Conservation (phyloP, 2,329 filamentous ascomycete species). For the Sphaerulina vaccinii region DNA sequence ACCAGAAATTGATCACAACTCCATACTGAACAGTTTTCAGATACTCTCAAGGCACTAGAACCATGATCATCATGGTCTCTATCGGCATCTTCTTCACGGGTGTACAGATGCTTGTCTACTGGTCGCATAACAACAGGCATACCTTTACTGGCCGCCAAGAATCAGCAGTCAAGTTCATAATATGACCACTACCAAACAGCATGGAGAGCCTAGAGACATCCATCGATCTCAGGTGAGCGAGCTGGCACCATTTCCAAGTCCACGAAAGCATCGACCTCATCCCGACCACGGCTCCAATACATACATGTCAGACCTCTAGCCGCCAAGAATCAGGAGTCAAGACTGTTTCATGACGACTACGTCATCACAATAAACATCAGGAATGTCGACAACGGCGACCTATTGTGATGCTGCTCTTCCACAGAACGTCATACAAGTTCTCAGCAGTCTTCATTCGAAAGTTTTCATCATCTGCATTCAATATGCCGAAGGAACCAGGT, state of each 20-base stretch:
- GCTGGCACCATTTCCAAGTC: no score
- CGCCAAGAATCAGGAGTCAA: not conserved
- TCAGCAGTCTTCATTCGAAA: not conserved
- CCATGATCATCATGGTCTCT: slow-evolving; percentile 10
- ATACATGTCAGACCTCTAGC: no score
- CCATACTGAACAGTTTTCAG: not conserved
- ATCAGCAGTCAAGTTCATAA: not conserved
- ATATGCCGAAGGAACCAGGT: slow-evolving; percentile 21
- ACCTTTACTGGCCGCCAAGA: not conserved
- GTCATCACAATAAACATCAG: not conserved
- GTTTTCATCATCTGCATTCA: not conserved
- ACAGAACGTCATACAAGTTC: not conserved
- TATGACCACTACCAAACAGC: no score
- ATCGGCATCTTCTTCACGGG: slow-evolving; percentile 4
- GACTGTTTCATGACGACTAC: not conserved
- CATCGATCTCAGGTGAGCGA: no score
- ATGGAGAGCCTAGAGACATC: no score
- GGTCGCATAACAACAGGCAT: not conserved
- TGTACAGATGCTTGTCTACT: slow-evolving; percentile 2
- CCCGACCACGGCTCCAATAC: no score
- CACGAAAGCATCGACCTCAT: no score
- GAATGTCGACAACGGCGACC: not conserved
- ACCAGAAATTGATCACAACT: not conserved
- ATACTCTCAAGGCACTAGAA: slow-evolving; percentile 3
- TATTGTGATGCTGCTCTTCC: not conserved